Base-by-base conservation (phyloP, 1,284 basidiomycete species). In the Sparassis latifolia region DNA sequence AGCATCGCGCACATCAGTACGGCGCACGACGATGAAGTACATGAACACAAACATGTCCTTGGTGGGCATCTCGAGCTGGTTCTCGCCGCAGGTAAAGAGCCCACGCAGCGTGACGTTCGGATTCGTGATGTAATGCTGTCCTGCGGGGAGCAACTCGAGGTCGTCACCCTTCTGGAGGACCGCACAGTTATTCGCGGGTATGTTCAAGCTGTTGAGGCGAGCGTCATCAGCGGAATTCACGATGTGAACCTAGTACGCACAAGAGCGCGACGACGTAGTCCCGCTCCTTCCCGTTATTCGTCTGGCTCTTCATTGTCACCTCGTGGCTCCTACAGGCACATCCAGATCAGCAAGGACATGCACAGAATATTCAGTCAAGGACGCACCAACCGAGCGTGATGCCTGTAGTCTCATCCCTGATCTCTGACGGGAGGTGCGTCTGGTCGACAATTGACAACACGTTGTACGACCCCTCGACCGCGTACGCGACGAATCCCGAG, bases 111-210 rank as follows among this genome's bases (percentile, higher is more conserved):
- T 89, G 39, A 90, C 82, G 53, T 82, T 86, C 2, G 87, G 86
- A 59, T 86, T 86, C 4, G 87, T 89, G 60, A 90, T 85, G 53
- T 82, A 88, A 51, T 86, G 86, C 61, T 90, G 87, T 4, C 87
- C 87, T 38, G 88, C 87, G 44, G 82, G 74, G 12, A 90, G 73
- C 4, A 89, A 73, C 59, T 87, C 80, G 33, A 90, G 73, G 46
- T 89, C 85, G 57, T 90, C 85, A n/a, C 84, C 86, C 28, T 79
- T 76, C 65, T 90, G 87, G 43, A 90, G 71, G 52, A 90, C 86
- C 27, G 87, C 88, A 58, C 88, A 90, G 63, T 90, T 90, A 60
- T 81, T 89, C 28, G 88, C 88, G 4, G 87, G 88, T 44, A 89
- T 88, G 57, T 90, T 84, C 60, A 90, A 66, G 70, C 84, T 87